Evolutionary conservation across 2,329 filamentous ascomycete genomes (phyloP), one percentile per base, ranked within the genome.

Genomic region (Alternaria brassicicola): DNA sequence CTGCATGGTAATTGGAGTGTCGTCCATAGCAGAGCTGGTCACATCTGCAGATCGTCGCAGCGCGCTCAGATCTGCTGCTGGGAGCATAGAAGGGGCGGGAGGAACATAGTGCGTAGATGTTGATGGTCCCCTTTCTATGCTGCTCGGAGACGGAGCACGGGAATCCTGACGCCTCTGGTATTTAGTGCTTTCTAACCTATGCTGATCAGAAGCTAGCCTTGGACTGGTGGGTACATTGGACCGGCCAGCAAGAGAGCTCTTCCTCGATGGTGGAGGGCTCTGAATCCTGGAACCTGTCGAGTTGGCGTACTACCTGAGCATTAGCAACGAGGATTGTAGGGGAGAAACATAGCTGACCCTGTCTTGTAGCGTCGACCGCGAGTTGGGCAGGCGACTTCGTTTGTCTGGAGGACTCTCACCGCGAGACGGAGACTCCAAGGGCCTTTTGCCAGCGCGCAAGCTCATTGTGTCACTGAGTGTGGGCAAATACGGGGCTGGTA

Each of bases 351-450:
- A 39, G 33, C 52, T 51, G 42, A 61, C 60, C 46, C 52, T 55
- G 31, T 56, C 43, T 45, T 51, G 53, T 17, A 38, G 43, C 33
- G 45, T 55, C 35, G 45, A 30, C n/a, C 38, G 38, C 30, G 31
- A 19, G 10, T 51, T 43, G 6, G 39, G 17, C 25, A 42, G 35
- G 6, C 63, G 63, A 30, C 42, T 55, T 19, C 67, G 50, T 42
- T 72, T 68, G 3, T 61, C 46, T 9, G 67, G 65, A 43, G 68
- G 68, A 45, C 67, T 71, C 8, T 61, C 52, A 3, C 64, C 65
- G 19, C 62, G 56, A 31, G 65, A 64, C 6, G 52, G 52, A 49
- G 66, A 38, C 6, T 49, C 55, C 6, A 53, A 35, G 7, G 59
- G 56, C 23, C 68, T 61, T 39, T 72, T 71, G 17, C 45, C 21